These are phyloP conservation scores for Salvia miltiorrhiza DNA, from an alignment of 257 asterid species.

Conservation along the genomic window DNA sequence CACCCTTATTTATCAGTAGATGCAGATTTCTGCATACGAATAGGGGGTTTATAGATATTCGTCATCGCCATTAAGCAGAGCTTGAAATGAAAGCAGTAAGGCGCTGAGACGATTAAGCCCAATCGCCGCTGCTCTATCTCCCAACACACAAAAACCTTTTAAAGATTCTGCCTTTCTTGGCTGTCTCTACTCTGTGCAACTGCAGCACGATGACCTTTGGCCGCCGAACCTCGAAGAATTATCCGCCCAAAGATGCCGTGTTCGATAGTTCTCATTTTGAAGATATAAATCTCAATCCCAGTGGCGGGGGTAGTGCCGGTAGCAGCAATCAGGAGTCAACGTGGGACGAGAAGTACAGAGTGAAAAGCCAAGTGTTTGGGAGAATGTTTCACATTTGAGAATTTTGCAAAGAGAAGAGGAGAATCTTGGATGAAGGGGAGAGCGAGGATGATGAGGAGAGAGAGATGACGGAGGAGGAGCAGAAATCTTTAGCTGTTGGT, in stretches of 20 bases:
- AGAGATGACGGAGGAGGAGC: slow-evolving; percentile 73
- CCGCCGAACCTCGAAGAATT: slow-evolving; percentile 40
- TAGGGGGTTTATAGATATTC: not conserved
- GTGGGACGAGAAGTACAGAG: slow-evolving; percentile 64
- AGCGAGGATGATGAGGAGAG: slow-evolving; percentile 37
- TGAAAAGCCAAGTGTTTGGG: slow-evolving; percentile 57
- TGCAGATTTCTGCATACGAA: slow-evolving; percentile 10
- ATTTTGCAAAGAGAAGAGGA: slow-evolving; percentile 54
- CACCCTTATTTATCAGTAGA: not conserved
- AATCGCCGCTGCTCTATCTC: slow-evolving; percentile 25
- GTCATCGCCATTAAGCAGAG: slow-evolving; percentile 13
- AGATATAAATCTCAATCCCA: slow-evolving; percentile 24
- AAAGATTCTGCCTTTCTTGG: slow-evolving; percentile 18
- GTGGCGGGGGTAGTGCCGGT: not conserved
- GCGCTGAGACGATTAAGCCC: slow-evolving; percentile 43
- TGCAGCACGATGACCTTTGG: slow-evolving; percentile 44
- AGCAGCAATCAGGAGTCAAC: slow-evolving; percentile 24
- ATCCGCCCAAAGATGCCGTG: slow-evolving; percentile 34
- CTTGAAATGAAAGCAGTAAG: slow-evolving; percentile 54
- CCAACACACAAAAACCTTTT: slow-evolving; percentile 21
- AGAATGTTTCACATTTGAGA: slow-evolving; percentile 42
- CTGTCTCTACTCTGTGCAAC: slow-evolving; percentile 57
- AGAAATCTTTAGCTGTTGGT: slow-evolving; percentile 85
- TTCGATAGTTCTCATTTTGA: slow-evolving; percentile 68
- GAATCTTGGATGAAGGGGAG: slow-evolving; percentile 35